Percentiles rank a stretch among this genome's conserved stretches.
Conservation (phyloP, 176 grass and related monocot genomes). For the Rhynchospora tenuis region DNA sequence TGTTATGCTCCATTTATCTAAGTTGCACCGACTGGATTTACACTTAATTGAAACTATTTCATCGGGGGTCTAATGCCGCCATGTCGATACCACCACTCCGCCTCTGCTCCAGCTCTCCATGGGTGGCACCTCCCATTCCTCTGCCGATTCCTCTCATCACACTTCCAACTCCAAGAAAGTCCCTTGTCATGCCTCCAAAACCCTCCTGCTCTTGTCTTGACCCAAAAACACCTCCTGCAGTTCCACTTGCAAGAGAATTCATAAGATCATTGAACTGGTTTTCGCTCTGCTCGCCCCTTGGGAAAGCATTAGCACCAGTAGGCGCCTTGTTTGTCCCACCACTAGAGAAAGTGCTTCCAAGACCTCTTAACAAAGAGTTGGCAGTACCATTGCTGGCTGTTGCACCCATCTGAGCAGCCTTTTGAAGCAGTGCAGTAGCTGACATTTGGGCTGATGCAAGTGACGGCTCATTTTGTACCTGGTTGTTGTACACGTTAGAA, state of each 20-base stretch:
- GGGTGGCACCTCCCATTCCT: constrained; percentile 29
- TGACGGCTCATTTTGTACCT: constrained; percentile 4
- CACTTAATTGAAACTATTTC: constrained; percentile 36
- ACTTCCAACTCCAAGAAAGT: constrained; percentile 85
- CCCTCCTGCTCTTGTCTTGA: constrained; percentile 19
- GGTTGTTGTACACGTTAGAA: constrained; percentile 23
- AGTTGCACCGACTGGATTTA: neutral
- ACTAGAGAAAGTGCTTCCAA: constrained; percentile 34
- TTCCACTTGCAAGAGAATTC: constrained; percentile 46
- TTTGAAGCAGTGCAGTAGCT: constrained; percentile 83
- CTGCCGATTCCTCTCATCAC: constrained; percentile 46
- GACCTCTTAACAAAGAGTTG: constrained; percentile 44
- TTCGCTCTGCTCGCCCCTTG: constrained; percentile 28
- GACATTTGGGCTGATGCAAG: constrained; percentile 55
- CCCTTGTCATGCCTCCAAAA: constrained; percentile 45
- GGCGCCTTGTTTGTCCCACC: neutral
- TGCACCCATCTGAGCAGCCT: constrained; percentile 81
- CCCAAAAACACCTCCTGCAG: constrained; percentile 22
- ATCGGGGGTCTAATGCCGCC: constrained; percentile 62
- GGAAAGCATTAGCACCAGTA: constrained; percentile 16
- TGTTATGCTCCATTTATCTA: neutral
- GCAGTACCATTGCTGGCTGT: constrained; percentile 32
- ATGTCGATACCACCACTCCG: constrained; percentile 37
- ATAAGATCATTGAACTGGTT: constrained; percentile 75
- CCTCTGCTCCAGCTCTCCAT: constrained; percentile 17